Conservation (phyloP, 805 yeast species). For the Yamadazyma akitaensis region DNA sequence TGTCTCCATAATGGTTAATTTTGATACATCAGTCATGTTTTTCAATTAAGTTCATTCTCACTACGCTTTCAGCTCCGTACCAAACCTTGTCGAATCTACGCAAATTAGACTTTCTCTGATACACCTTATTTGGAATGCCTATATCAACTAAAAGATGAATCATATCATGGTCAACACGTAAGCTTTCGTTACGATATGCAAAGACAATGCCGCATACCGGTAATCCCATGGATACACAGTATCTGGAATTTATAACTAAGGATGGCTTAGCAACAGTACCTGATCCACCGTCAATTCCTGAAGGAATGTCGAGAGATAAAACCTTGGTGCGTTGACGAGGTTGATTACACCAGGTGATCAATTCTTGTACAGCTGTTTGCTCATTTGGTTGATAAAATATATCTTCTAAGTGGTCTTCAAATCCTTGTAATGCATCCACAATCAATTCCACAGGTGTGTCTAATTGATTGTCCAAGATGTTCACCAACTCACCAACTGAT, state of each 20-base stretch:
- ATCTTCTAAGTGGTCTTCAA: conserved; percentile 65
- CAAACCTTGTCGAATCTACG: conserved; percentile 46
- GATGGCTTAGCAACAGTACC: conserved; percentile 45
- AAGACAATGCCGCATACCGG: conserved; percentile 63
- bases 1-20: background rate
- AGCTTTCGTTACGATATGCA: conserved; percentile 55
- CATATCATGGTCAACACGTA: conserved; percentile 31
- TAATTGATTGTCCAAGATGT: conserved; percentile 40
- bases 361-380: conserved; percentile 32
- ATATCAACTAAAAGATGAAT: conserved; percentile 63
- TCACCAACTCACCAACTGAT: conserved; percentile 32
- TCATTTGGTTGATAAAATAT: conserved; percentile 41
- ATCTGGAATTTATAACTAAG: conserved; percentile 44
- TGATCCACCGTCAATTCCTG: conserved; percentile 81
- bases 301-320: conserved; percentile 74
- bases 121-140: conserved; percentile 64
- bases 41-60: conserved; percentile 13
- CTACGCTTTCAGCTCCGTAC: conserved; percentile 35
- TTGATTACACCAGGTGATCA: conserved; percentile 68
- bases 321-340: conserved; percentile 37
- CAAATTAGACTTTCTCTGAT: conserved; percentile 35
- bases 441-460: conserved; percentile 78
- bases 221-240: conserved; percentile 68
- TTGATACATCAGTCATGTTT: background rate
- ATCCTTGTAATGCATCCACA: conserved; percentile 83